Percentiles rank a stretch among this genome's conserved stretches.
Conservation (phyloP, 1,284 basidiomycete species). For the Volvariella volvacea region DNA sequence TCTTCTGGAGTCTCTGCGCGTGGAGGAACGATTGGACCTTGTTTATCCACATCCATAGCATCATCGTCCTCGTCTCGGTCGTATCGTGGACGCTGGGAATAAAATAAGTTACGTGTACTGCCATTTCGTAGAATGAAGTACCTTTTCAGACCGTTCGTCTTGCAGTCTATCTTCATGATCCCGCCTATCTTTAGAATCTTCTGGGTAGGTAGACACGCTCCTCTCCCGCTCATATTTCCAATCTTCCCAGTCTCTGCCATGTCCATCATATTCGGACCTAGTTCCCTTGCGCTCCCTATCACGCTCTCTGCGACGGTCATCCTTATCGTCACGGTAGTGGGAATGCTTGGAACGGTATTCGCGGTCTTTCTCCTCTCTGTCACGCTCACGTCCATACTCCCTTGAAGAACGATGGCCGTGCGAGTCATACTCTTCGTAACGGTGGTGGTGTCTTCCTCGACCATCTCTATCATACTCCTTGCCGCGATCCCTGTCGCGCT, state of each 20-base stretch:
- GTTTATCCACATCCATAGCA: constrained; percentile 28
- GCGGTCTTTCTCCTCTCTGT: constrained; percentile 40
- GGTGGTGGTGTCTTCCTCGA: constrained; percentile 32
- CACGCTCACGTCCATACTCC: constrained; percentile 32
- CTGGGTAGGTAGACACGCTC: constrained; percentile 40
- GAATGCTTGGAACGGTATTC: constrained; percentile 23
- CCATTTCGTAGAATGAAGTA: constrained; percentile 21
- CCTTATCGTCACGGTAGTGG: constrained; percentile 39
- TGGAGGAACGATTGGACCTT: constrained; percentile 15
- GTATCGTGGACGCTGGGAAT: constrained; percentile 44
- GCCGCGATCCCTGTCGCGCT: constrained; percentile 28
- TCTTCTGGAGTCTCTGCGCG: constrained; percentile 71
- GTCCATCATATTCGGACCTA: constrained; percentile 29
- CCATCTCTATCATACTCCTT: constrained; percentile 27
- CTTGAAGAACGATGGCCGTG: constrained; percentile 23
- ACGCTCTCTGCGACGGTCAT: constrained; percentile 40
- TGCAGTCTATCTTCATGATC: constrained; percentile 33
- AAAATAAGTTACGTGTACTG: constrained; percentile 8
- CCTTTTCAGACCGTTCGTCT: constrained; percentile 62
- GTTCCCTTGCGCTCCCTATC: constrained; percentile 24
- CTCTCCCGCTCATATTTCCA: constrained; percentile 42
- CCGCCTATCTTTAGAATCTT: constrained; percentile 39
- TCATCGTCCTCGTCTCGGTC: constrained; percentile 35
- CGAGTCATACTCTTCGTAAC: constrained; percentile 35
- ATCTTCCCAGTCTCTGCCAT: constrained; percentile 26